Evolutionary conservation across 2,329 filamentous ascomycete species (phyloP), one percentile per base, ranked within the genome.

Genomic region (Xylariales sp.): DNA sequence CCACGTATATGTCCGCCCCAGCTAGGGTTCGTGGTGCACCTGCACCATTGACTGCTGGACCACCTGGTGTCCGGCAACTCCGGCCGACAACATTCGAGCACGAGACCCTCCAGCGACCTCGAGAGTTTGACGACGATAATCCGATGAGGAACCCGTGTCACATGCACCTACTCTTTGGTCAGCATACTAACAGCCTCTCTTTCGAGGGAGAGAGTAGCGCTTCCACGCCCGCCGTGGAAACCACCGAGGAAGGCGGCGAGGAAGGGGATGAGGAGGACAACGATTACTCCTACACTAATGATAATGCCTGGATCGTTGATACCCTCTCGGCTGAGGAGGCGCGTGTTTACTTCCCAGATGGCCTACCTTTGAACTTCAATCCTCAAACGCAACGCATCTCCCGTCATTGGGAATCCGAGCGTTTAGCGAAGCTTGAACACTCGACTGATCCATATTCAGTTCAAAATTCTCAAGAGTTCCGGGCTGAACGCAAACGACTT

Each of bases 1-100:
- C 69, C 69, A 72, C n/a, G 74, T 71, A 68, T 61, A 65, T 62
- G 16, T 23, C 69, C 43, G 52, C 73, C 16, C 68, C 79, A 18
- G 73, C 79, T 3, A 76, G 73, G 32, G 78, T 78, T 0, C 76
- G 79, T 0, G 84, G 84, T 5, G 80, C 80, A 18, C 86, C 85
- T n/a, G 80, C 77, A 28, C 86, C 85, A 9, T 73, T 87, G 69
- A 87, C 83, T 23, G 86, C 86, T 34, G 86, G 86, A 1, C 86
- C 86, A 49, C 86, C 86, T 12, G 86, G 86, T 23, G 83, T 84
- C 67, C 83, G 85, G 49, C 83, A 85, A 64, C 83, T 82, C 70
- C 83, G 80, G 23, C 78, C 83, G n/a, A 79, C 80, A 30, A 80
- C 80, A 2, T 78, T 83, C 41, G 82, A 85, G 39, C 76, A 77